Percentiles rank a stretch among this genome's conserved stretches.
Conservation (phyloP, 495 filamentous ascomycete species). For the Achaetomiella virescens region DNA sequence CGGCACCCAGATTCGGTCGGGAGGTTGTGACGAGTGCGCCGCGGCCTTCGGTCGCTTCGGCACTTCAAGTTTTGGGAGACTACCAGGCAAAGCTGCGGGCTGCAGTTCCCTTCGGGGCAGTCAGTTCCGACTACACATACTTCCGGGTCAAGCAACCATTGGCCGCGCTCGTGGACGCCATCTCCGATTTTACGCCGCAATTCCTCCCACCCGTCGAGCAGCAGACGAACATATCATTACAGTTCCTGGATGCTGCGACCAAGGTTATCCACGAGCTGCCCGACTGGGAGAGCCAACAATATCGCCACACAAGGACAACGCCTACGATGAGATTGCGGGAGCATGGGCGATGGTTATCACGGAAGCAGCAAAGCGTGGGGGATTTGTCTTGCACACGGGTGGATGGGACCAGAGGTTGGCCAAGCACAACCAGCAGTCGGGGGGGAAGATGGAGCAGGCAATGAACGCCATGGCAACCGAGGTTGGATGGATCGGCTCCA, state of each 20-base stretch:
- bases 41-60: constrained; percentile 71
- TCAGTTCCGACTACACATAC: constrained; percentile 88
- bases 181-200: constrained; percentile 90
- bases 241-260: constrained; percentile 82
- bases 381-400: constrained; percentile 83
- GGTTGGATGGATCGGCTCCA: constrained; percentile 69
- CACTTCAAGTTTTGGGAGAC: constrained; percentile 68
- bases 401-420: constrained; percentile 86
- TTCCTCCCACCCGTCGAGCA: constrained; percentile 88
- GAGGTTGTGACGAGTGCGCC: constrained; percentile 84
- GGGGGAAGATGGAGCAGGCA: constrained; percentile 74
- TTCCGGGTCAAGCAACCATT: constrained; percentile 84
- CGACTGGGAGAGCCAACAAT: constrained; percentile 74
- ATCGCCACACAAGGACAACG: constrained; percentile 87
- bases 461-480: constrained; percentile 67
- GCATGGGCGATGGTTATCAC: constrained; percentile 91
- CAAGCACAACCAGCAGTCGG: constrained; percentile 83
- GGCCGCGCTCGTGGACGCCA: constrained; percentile 73
- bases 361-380: constrained; percentile 84
- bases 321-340: constrained; percentile 90
- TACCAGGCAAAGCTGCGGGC: constrained; percentile 72
- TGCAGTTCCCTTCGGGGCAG: constrained; percentile 84
- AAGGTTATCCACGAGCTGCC: constrained; percentile 84
- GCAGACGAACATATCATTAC: constrained; percentile 70
- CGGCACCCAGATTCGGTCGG: constrained; percentile 71